Percentiles rank a stretch among this genome's conserved stretches.
Conservation (phyloP, 2,329 filamentous ascomycete genomes). For the Penicillium nordicum region DNA sequence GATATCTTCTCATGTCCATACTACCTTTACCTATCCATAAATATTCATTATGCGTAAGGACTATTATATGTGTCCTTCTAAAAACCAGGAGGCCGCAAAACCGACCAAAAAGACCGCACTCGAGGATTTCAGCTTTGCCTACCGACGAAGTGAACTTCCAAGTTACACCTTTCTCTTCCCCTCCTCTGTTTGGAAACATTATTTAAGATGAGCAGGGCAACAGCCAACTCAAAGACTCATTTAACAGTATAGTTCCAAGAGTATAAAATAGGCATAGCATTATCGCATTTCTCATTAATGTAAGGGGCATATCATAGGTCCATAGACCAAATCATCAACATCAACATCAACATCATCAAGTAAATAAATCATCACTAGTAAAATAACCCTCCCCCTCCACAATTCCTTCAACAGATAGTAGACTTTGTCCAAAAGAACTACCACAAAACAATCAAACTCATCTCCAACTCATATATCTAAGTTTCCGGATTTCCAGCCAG, state of each 20-base stretch:
- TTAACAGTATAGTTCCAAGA: neutral
- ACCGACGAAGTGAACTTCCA: neutral
- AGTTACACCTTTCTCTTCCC: neutral
- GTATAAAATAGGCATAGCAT: conserved; percentile 1
- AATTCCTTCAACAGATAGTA: neutral
- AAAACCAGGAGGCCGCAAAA: neutral
- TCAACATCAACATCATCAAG: conserved; percentile 4
- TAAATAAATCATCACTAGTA: neutral
- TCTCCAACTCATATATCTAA: neutral
- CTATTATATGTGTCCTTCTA: neutral
- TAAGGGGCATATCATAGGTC: conserved; percentile 4
- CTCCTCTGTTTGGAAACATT: neutral
- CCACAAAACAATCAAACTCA: neutral
- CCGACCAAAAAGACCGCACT: neutral
- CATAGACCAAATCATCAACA: conserved; percentile 5
- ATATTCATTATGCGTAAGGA: neutral
- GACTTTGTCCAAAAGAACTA: neutral
- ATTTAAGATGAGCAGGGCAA: neutral
- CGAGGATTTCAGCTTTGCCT: neutral
- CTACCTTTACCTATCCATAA: neutral
- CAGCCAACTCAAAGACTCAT: neutral
- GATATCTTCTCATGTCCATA: neutral
- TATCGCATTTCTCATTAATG: conserved; percentile 13
- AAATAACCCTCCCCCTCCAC: neutral
- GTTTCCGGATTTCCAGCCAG: neutral